These are phyloP conservation scores for Ogataea trehalophila DNA, from an alignment of 805 yeast genomes.

Conservation along the genomic window DNA sequence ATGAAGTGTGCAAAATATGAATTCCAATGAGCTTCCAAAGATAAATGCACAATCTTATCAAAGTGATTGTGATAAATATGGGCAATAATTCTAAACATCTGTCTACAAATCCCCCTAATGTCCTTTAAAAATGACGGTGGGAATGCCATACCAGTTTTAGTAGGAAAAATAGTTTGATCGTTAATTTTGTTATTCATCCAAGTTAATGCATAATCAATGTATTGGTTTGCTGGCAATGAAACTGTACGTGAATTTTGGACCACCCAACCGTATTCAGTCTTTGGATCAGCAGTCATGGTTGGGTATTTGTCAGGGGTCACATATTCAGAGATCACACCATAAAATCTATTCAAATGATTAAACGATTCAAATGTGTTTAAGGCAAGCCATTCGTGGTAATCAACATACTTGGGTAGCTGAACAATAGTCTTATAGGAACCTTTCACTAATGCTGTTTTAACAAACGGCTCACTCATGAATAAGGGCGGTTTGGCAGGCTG, in stretches of 20 bases:
- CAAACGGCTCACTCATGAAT: conserved; percentile 88
- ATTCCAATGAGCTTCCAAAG: conserved; percentile 96
- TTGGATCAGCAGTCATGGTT: conserved; percentile 94
- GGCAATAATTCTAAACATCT: conserved; percentile 93
- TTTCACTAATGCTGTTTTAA: conserved; percentile 88
- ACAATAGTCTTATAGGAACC: conserved; percentile 96
- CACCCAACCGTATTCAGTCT: conserved; percentile 86
- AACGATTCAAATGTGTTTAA: conserved; percentile 86
- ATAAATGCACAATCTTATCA: conserved; percentile 85
- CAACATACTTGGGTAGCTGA: conserved; percentile 91
- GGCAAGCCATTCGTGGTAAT: conserved; percentile 93
- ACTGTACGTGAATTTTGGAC: conserved; percentile 66
- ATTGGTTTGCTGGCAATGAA: conserved; percentile 86
- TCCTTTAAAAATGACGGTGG: conserved; percentile 81
- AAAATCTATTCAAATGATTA: conserved; percentile 80
- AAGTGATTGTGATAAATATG: conserved; percentile 93
- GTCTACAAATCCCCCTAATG: conserved; percentile 80
- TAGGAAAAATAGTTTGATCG: conserved; percentile 89
- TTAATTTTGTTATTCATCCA: conserved; percentile 87
- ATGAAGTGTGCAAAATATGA: conserved; percentile 94
- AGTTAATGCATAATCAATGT: conserved; percentile 84
- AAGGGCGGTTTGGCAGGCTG: conserved; percentile 43
- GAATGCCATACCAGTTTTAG: conserved; percentile 82
- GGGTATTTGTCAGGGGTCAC: conserved; percentile 88
- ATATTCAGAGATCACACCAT: conserved; percentile 85